A percentile compares a stretch with the other conserved stretches of the same genome.
Evolutionary conservation across 108 stramenopile species (phyloP).

Genomic region (Cyclotella choctawhatcheeana): DNA sequence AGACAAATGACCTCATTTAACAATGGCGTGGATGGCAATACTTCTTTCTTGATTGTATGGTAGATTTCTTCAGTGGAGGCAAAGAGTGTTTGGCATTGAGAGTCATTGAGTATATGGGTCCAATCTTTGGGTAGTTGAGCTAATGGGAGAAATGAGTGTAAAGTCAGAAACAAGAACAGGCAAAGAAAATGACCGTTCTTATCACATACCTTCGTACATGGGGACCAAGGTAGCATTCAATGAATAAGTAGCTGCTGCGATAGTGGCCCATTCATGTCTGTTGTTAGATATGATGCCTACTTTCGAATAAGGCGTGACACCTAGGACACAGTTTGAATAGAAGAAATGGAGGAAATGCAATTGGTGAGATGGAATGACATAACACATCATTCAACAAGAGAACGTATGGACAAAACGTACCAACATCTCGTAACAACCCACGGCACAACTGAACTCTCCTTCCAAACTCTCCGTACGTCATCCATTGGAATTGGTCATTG

Average conservation of each 20-base stretch:
- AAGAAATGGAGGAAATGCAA: constrained; percentile 6
- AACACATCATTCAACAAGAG: not conserved
- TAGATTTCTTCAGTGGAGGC: constrained; percentile 87
- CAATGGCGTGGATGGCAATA: constrained; percentile 69
- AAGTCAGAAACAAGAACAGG: not conserved
- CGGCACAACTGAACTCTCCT: constrained; percentile 59
- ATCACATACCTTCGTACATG: constrained; percentile 88
- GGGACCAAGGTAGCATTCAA: constrained; percentile 93
- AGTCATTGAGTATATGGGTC: constrained; percentile 94
- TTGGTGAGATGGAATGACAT: not conserved
- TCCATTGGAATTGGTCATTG: constrained; percentile 60
- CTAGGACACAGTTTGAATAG: constrained; percentile 9
- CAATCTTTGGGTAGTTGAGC: constrained; percentile 94
- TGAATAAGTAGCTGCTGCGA: constrained; percentile 87
- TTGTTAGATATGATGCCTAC: constrained; percentile 94
- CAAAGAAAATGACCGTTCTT: not conserved
- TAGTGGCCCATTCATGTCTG: constrained; percentile 92
- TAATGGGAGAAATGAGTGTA: not conserved
- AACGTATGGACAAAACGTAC: constrained; percentile 36
- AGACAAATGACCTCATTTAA: constrained; percentile 77
- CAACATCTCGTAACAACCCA: constrained; percentile 66
- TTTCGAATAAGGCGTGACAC: constrained; percentile 68
- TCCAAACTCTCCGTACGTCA: constrained; percentile 71
- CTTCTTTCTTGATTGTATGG: constrained; percentile 67
- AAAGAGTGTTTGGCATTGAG: constrained; percentile 71